Conservation (phyloP, 1,139 yeast genomes). For the Yamadazyma aaseri region DNA sequence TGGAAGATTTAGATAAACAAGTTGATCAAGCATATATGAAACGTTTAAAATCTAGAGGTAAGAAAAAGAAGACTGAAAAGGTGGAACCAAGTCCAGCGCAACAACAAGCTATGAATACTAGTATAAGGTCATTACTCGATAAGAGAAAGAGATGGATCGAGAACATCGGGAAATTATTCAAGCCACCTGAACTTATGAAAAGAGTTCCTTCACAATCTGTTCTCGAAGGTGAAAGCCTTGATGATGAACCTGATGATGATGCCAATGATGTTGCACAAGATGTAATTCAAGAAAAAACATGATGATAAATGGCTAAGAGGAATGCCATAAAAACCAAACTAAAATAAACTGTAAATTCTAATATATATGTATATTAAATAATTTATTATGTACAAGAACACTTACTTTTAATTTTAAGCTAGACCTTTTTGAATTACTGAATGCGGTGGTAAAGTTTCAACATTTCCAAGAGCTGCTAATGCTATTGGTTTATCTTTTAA, state of each 20-base stretch:
- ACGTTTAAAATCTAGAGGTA: slow-evolving; percentile 78
- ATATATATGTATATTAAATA: slow-evolving; percentile 8
- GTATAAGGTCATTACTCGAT: slow-evolving; percentile 75
- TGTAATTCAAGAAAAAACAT: slow-evolving; percentile 30
- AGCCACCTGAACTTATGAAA: slow-evolving; percentile 66
- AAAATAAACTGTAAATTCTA: too few relatives aligned
- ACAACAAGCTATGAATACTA: slow-evolving; percentile 65
- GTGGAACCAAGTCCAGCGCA: slow-evolving; percentile 40
- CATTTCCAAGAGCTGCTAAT: slow-evolving; percentile 86
- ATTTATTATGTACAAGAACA: slow-evolving; percentile 5
- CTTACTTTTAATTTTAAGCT: slow-evolving; percentile 15
- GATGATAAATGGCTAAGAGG: too few relatives aligned
- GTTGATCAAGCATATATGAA: slow-evolving; percentile 92
- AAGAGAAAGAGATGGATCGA: slow-evolving; percentile 87
- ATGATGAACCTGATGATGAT: slow-evolving; percentile 42
- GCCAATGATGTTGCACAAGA: slow-evolving; percentile 50
- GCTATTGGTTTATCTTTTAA: slow-evolving; percentile 80
- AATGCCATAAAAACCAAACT: too few relatives aligned
- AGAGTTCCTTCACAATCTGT: slow-evolving; percentile 69
- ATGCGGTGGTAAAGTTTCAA: slow-evolving; percentile 61
- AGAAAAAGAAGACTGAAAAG: slow-evolving; percentile 55
- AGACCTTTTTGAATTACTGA: slow-evolving; percentile 45
- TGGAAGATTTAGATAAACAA: slow-evolving; percentile 93
- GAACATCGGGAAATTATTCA: slow-evolving; percentile 83
- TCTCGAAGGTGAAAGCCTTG: slow-evolving; percentile 32